Evolutionary conservation across 2,329 filamentous ascomycete genomes (phyloP).

Genomic region (Magnaporthiopsis poae): DNA sequence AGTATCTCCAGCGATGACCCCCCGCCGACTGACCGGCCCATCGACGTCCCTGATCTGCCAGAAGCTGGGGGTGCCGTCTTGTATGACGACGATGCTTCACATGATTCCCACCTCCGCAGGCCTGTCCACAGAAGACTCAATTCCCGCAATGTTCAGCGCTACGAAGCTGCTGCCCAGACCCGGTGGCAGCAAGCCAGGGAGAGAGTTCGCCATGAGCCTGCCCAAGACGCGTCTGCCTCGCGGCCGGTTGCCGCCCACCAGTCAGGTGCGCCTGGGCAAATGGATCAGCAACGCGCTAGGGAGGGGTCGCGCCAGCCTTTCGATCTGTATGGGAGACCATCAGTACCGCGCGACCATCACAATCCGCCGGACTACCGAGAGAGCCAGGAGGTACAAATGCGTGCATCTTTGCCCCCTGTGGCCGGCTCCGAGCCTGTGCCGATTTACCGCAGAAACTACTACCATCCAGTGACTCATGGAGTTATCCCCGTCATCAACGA

Average conservation of each 20-base stretch:
- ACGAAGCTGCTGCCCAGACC: slow-evolving; percentile 8
- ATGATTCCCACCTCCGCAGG: neutral
- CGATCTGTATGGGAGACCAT: neutral
- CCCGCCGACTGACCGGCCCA: neutral
- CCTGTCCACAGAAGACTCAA: slow-evolving; percentile 5
- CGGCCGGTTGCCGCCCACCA: neutral
- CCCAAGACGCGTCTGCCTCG: neutral
- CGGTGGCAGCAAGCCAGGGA: slow-evolving; percentile 7
- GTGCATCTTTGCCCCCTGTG: neutral
- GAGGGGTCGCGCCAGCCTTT: neutral
- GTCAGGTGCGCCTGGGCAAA: neutral
- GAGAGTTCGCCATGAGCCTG: slow-evolving; percentile 4
- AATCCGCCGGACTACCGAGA: neutral
- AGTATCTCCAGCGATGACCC: neutral
- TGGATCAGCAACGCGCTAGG: neutral
- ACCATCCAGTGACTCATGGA: neutral
- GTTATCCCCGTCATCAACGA: neutral
- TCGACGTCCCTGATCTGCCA: neutral
- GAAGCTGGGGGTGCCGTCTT: neutral
- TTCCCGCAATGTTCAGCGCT: slow-evolving; percentile 1
- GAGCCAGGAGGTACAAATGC: neutral
- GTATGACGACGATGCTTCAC: neutral
- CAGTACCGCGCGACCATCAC: neutral
- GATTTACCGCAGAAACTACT: neutral
- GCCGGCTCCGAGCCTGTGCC: neutral